Percentiles rank a stretch among this genome's conserved stretches.
Conservation (phyloP, 1,284 basidiomycete genomes). For the Trametes hirsuta region DNA sequence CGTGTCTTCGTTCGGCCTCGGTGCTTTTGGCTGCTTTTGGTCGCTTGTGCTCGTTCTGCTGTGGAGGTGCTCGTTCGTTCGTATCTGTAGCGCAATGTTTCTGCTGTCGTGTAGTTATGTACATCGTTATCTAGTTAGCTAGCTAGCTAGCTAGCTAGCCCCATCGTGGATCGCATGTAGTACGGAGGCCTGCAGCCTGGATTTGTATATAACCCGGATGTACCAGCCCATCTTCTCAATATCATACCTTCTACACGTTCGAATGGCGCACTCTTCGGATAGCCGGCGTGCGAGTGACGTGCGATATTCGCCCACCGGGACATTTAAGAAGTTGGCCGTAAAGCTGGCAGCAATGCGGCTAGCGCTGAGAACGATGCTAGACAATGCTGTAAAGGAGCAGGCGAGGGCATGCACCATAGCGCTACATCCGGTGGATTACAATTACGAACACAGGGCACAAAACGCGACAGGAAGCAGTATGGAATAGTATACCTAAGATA, state of each 20-base stretch:
- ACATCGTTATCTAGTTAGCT: not conserved
- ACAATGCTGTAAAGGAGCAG: not conserved
- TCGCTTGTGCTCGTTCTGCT: not conserved
- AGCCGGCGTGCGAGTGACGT: too few species aligned
- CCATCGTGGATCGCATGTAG: not conserved
- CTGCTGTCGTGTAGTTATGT: not conserved
- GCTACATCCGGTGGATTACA: not conserved
- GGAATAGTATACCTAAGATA: slow-evolving; percentile 25
- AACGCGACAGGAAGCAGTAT: slow-evolving; percentile 6
- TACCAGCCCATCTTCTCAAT: not conserved
- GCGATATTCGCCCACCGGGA: too few species aligned
- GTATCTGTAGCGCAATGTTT: not conserved
- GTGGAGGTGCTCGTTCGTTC: not conserved
- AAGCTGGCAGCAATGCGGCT: too few species aligned
- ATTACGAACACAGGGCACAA: not conserved
- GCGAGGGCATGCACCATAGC: not conserved
- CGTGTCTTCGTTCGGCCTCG: not conserved
- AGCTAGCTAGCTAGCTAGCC: not conserved
- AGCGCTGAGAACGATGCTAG: too few species aligned
- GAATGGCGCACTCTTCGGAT: not conserved
- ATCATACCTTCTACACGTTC: not conserved
- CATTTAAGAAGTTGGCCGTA: too few species aligned
- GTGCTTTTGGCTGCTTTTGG: not conserved
- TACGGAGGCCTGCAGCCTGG: not conserved
- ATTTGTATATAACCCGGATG: slow-evolving; percentile 3